Percentiles rank a stretch among this genome's conserved stretches.
Conservation (phyloP, 495 filamentous ascomycete species). For the Tricharina praecox region DNA sequence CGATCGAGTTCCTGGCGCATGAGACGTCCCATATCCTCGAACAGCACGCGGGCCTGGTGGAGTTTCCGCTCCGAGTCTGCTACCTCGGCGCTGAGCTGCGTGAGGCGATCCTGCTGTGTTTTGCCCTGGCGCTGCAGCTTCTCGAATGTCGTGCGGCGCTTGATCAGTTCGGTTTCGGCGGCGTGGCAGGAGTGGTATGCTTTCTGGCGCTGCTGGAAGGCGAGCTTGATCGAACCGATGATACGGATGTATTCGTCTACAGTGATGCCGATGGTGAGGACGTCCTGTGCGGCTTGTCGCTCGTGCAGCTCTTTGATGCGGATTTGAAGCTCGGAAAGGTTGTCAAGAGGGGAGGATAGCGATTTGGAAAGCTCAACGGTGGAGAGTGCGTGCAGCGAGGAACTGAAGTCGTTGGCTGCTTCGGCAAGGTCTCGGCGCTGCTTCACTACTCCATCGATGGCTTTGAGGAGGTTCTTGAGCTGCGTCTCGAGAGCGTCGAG, state of each 20-base stretch:
- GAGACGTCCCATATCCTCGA: conserved; percentile 92
- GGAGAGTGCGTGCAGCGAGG: conserved; percentile 80
- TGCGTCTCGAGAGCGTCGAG: conserved; percentile 90
- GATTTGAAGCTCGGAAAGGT: conserved; percentile 77
- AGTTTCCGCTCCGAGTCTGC: conserved; percentile 81
- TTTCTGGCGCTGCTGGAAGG: conserved; percentile 84
- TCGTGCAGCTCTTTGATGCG: conserved; percentile 91
- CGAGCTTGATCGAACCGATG: conserved; percentile 80
- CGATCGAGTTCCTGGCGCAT: conserved; percentile 82
- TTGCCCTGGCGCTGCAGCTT: conserved; percentile 85
- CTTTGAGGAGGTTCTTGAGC: conserved; percentile 81
- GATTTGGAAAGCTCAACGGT: conserved; percentile 28
- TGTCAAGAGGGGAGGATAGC: conserved; percentile 78
- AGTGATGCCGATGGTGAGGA: conserved; percentile 88
- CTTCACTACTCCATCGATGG: conserved; percentile 75
- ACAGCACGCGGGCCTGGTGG: conserved; percentile 74
- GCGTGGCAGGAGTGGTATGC: conserved; percentile 83
- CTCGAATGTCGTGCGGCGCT: conserved; percentile 70
- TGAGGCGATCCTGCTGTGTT: conserved; percentile 85
- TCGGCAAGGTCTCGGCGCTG: conserved; percentile 88
- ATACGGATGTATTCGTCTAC: conserved; percentile 96
- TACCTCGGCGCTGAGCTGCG: conserved; percentile 80
- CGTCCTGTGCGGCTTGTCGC: conserved; percentile 90
- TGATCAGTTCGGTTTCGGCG: conserved; percentile 74
- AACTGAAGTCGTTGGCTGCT: conserved; percentile 79